Evolutionary conservation across 176 grass and related monocot species (phyloP).

Genomic region (Oryza longistaminata): DNA sequence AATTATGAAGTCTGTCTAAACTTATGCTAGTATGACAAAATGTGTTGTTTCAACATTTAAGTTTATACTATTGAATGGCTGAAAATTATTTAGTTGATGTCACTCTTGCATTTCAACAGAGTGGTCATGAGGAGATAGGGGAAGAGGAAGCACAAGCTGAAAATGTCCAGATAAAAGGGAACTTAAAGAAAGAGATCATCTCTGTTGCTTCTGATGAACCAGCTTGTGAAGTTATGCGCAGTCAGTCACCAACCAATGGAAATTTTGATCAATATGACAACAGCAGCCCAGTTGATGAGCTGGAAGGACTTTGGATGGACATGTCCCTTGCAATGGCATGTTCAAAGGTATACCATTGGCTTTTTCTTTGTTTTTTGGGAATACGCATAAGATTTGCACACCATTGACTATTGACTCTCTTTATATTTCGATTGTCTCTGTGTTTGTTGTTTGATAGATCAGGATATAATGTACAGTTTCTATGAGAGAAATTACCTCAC

Average conservation of each 20-base stretch:
- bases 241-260: background rate
- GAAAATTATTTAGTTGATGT: constrained; percentile 16
- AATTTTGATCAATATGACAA: constrained; percentile 9
- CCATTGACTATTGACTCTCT: background rate
- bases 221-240: constrained; percentile 38
- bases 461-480: background rate
- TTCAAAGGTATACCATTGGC: constrained; percentile 49
- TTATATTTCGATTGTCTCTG: background rate
- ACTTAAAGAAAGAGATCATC: background rate
- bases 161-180: constrained; percentile 9
- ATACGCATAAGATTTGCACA: too few species aligned
- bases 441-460: constrained; percentile 25
- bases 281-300: constrained; percentile 24
- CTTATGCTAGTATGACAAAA: constrained; percentile 2
- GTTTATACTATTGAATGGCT: background rate
- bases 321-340: constrained; percentile 75
- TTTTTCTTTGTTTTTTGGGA: background rate
- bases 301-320: constrained; percentile 65
- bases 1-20: constrained; percentile 10
- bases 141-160: background rate
- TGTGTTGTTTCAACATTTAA: constrained; percentile 1
- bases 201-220: constrained; percentile 17
- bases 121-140: constrained; percentile 3
- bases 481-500: background rate
- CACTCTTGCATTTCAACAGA: constrained; percentile 36